Evolutionary conservation across 345 rosid species (phyloP), one percentile per base, ranked within the genome.

Genomic region (Camelina sativa): DNA sequence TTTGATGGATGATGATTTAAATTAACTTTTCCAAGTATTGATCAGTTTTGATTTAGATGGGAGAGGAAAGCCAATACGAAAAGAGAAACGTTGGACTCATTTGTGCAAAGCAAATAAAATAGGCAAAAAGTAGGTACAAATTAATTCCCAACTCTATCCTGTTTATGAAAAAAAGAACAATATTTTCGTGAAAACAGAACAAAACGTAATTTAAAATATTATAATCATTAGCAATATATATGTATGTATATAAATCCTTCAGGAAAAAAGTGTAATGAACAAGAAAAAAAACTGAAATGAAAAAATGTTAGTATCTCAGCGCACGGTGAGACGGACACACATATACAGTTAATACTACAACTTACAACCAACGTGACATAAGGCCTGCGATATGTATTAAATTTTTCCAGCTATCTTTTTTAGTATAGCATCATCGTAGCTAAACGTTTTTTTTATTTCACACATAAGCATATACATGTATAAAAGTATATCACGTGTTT

Each of bases 361-460:
- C 80, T 70, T 70, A 62, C 80, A 76, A 55, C 80, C 76, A 70
- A 70, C 60, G 65, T 70, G 71, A 76, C 50, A 76, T 63, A 76
- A 70, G 71, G 53, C 76, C 71, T 62, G 65, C 41, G 50, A 52
- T 38, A 60, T 56, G 53, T 46, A 55, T 63, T 70, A 64, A 76
- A 22, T 37, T 46, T 69, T 65, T 56, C 75, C 76, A 76, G 66
- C 76, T 70, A 63, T 62, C 37, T 62, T 62, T 54, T n/a, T 10
- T 8, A 4, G 4, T 5, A 25, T 15, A 34, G 54, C 56, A 34
- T 16, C 53, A 35, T 46, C 65, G 51, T 44, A 47, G 34, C 62
- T 50, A 23, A 62, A 62, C 57, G 16, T 54, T 61, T 55, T 55
- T 55, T 47, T 55, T 23, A 55, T 17, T 54, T 12, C 44, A 55